Conservation (phyloP, 306 rosid genomes). For the Trifolium repens region DNA sequence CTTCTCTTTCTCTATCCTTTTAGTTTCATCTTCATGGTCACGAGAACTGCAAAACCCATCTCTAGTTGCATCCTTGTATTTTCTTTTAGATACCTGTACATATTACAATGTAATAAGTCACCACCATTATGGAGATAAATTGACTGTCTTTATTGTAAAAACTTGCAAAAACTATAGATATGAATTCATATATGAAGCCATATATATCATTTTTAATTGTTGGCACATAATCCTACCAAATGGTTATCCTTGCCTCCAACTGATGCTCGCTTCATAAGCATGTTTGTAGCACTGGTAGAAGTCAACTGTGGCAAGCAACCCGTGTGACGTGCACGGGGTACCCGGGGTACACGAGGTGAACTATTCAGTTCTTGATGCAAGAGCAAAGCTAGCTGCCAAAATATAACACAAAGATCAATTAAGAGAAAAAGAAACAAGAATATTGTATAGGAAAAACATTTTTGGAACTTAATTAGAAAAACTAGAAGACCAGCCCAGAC, state of each 20-base stretch:
- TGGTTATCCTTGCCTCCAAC: conserved; percentile 81
- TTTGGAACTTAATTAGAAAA: conserved; percentile 20
- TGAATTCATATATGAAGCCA: conserved; percentile 19
- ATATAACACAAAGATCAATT: conserved; percentile 15
- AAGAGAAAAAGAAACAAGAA: conserved; percentile 14
- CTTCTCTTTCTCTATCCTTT: conserved; percentile 68
- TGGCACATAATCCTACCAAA: conserved; percentile 54
- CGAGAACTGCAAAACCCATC: conserved; percentile 68
- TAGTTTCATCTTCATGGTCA: conserved; percentile 77
- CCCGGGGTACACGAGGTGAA: conserved; percentile 98
- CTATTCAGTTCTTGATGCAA: conserved; percentile 97
- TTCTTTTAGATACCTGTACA: conserved; percentile 74
- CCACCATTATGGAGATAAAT: conserved; percentile 26
- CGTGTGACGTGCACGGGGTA: conserved; percentile 84
- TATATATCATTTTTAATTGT: conserved; percentile 12
- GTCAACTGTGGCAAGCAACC: conserved; percentile 83
- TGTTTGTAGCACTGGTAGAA: conserved; percentile 76
- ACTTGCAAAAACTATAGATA: conserved; percentile 2
- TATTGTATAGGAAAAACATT: conserved; percentile 1
- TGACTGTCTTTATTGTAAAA: conserved; percentile 28
- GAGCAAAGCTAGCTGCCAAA: conserved; percentile 80
- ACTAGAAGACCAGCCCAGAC: conserved; percentile 51
- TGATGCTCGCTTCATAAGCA: conserved; percentile 72
- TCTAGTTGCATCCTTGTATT: conserved; percentile 73
- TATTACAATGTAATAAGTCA: conserved; percentile 31